Base-by-base conservation (phyloP, 1,284 basidiomycete species). In the Lentinus polychrous region DNA sequence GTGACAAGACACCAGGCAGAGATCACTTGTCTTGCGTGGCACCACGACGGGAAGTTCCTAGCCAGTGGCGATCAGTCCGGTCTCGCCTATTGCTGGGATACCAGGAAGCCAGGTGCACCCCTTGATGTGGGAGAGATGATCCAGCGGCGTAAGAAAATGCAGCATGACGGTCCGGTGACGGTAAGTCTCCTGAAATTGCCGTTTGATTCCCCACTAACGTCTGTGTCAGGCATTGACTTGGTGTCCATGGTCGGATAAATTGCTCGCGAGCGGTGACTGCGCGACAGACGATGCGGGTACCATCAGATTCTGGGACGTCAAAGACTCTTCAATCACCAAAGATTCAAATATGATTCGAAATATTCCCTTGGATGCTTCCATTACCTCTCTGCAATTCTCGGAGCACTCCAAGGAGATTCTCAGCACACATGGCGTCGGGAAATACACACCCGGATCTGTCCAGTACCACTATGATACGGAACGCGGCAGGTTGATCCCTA, bases 221-320 rank as follows among this genome's bases (percentile, higher is more conserved):
- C 5, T 39, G 8, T 17, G 4, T 33, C 31, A 92, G 88, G 91
- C 91, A 0, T 69, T 97, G 32, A 81, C 89, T 0, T 98, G 94
- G 91, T 92, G 86, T 61, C 92, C 93, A 0, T 95, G 92, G 91
- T 83, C 91, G 57, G 71, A 79, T 0, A 87, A 85, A 55, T 69
- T 94, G 3, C 76, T 97, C 18, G 91, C 91, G 1, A 86, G 89
- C 0, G 94, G 92, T 4, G 92, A 93, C 50, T 78, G 79, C 0
- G 78, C 78, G 6, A 72, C 75, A 7, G 82, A 86, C 24, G 49
- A 55, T 15, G 55, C 60, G 52, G 87, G 91, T 36, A 81, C 79
- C n/a, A 81, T 94, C 54, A 86, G 88, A 43, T 75, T 92, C 36
- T 94, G 90, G 84, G 75, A 74, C 49, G 60, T 79, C 49, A 73